phyloP scores from a whole-genome alignment of 2,329 filamentous ascomycete genomes.

The Chaetomium sp. region DNA sequence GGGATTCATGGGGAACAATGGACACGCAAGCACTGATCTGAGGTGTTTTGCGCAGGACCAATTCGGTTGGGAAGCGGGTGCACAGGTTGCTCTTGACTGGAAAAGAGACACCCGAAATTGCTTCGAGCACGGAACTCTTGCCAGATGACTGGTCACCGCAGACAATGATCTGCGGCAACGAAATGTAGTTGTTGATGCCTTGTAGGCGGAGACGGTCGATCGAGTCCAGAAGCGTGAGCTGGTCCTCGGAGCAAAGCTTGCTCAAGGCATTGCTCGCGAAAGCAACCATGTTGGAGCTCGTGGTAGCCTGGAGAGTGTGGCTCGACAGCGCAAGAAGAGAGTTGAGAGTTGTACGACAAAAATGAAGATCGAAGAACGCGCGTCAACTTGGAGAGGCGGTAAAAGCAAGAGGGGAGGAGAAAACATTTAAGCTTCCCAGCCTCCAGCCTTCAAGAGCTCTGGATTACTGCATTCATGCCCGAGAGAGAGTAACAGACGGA shows the following conservation, averaged over 20 bases:
- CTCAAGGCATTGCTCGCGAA: slow-evolving; percentile 12
- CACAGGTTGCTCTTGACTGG: slow-evolving; percentile 31
- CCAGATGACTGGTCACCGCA: slow-evolving; percentile 64
- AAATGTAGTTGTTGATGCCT: slow-evolving; percentile 44
- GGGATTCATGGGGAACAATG: slow-evolving; percentile 31
- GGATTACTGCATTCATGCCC: not conserved
- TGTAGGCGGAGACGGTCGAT: slow-evolving; percentile 44
- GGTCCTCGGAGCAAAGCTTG: slow-evolving; percentile 33
- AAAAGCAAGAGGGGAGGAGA: not conserved
- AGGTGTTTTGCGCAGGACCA: slow-evolving; percentile 30
- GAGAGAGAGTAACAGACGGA: not conserved
- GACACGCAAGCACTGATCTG: slow-evolving; percentile 28
- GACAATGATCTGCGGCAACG: slow-evolving; percentile 55
- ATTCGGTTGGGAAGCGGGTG: slow-evolving; percentile 33
- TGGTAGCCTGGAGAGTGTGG: not conserved
- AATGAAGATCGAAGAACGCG: not conserved
- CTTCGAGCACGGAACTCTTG: slow-evolving; percentile 50
- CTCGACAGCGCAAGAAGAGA: not conserved
- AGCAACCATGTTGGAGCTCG: not conserved
- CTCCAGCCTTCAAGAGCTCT: not conserved
- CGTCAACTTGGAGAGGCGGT: not conserved
- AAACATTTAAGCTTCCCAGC: not conserved
- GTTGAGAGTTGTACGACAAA: not conserved
- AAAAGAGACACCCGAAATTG: slow-evolving; percentile 32
- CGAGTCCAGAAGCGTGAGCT: slow-evolving; percentile 18